Evolutionary conservation across 495 filamentous ascomycete species (phyloP).

Genomic region (Lasiosphaeria hispida): DNA sequence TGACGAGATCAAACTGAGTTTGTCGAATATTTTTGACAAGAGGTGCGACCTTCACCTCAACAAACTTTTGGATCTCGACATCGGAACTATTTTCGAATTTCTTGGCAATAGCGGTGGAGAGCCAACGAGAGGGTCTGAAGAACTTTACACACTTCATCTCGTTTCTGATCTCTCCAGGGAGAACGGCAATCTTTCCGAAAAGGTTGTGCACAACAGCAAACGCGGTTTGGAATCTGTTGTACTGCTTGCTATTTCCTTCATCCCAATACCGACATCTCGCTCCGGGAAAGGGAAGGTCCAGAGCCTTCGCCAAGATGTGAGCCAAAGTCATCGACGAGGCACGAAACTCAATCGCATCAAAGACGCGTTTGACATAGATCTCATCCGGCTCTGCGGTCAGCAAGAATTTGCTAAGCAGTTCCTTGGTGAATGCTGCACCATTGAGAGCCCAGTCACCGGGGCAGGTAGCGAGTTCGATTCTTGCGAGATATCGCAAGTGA

Average conservation of each 20-base stretch:
- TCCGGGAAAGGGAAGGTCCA: slow-evolving; percentile 26
- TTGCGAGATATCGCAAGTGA: slow-evolving; percentile 35
- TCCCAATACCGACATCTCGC: slow-evolving; percentile 26
- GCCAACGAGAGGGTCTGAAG: slow-evolving; percentile 25
- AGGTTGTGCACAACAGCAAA: slow-evolving; percentile 19
- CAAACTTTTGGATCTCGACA: slow-evolving; percentile 13
- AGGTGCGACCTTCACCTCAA: slow-evolving; percentile 8
- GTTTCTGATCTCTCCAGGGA: slow-evolving; percentile 26
- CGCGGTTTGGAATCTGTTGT: slow-evolving; percentile 20
- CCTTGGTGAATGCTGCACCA: slow-evolving; percentile 18
- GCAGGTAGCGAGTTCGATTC: slow-evolving; percentile 32
- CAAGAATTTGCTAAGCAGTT: slow-evolving; percentile 19
- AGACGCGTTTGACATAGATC: slow-evolving; percentile 29
- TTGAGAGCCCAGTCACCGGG: slow-evolving; percentile 29
- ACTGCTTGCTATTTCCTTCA: slow-evolving; percentile 5
- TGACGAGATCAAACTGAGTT: slow-evolving; percentile 5
- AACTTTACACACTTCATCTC: slow-evolving; percentile 24
- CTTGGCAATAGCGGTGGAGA: slow-evolving; percentile 20
- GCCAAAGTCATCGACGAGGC: slow-evolving; percentile 32
- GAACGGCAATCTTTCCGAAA: slow-evolving; percentile 18
- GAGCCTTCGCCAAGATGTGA: slow-evolving; percentile 27
- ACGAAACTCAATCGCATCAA: slow-evolving; percentile 37
- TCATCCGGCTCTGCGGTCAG: slow-evolving; percentile 6
- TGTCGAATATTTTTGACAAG: slow-evolving; percentile 6
- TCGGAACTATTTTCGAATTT: slow-evolving; percentile 10